Percentiles rank a stretch among this genome's conserved stretches.
phyloP scores from a whole-genome alignment of 2,329 filamentous ascomycete species.

The Periconia sp. region DNA sequence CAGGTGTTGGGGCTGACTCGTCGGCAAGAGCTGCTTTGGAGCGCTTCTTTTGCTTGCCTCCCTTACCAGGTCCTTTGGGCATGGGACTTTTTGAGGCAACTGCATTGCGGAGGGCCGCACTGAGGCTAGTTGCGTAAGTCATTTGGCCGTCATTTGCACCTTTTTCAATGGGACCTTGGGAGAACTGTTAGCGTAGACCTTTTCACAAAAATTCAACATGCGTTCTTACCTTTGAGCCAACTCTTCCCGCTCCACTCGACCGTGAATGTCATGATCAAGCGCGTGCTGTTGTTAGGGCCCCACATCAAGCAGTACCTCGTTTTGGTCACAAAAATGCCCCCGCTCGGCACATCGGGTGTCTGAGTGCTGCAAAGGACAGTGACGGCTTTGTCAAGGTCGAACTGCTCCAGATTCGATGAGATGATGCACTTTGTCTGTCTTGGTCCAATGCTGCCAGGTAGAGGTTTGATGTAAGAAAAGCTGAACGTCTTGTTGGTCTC shows the following conservation, averaged over 20 bases:
- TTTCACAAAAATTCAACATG: neutral
- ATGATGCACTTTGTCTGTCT: slow-evolving; percentile 95
- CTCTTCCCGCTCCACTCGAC: slow-evolving; percentile 98
- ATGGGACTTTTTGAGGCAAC: slow-evolving; percentile 68
- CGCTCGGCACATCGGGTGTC: slow-evolving; percentile 93
- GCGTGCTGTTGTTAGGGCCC: slow-evolving; percentile 84
- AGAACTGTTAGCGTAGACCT: slow-evolving; percentile 8
- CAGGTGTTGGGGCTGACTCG: slow-evolving; percentile 45
- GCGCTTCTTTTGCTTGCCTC: slow-evolving; percentile 58
- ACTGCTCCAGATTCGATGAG: slow-evolving; percentile 78
- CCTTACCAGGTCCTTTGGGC: slow-evolving; percentile 56
- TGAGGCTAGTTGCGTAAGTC: slow-evolving; percentile 80
- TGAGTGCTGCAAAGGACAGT: slow-evolving; percentile 83
- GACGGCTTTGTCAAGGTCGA: slow-evolving; percentile 87
- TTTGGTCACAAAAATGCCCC: slow-evolving; percentile 88
- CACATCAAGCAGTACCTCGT: slow-evolving; percentile 95
- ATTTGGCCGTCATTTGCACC: slow-evolving; percentile 89
- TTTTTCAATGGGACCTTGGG: slow-evolving; percentile 88
- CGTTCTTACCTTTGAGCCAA: slow-evolving; percentile 85
- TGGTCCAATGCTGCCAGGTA: slow-evolving; percentile 83
- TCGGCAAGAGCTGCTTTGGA: slow-evolving; percentile 61
- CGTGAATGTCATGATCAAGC: slow-evolving; percentile 84
- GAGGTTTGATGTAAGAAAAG: slow-evolving; percentile 90
- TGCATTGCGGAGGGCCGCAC: slow-evolving; percentile 74
- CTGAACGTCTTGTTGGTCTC: slow-evolving; percentile 75